These are phyloP conservation scores for Ustilago nuda DNA, from an alignment of 1,284 basidiomycete genomes.

Conservation along the genomic window DNA sequence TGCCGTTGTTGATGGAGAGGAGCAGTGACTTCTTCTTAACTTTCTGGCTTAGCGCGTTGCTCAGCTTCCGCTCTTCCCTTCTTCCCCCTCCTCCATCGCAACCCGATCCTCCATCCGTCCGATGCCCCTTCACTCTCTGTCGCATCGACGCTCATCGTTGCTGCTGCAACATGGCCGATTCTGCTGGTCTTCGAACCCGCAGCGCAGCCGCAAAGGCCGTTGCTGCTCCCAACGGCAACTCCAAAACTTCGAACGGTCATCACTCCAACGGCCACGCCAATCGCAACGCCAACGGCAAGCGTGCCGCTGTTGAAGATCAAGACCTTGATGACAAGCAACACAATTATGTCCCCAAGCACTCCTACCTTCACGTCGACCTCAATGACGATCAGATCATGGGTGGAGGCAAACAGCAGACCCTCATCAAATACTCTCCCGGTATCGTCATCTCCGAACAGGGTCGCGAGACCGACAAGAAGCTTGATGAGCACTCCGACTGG, in stretches of 20 bases:
- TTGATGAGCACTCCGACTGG: constrained; percentile 68
- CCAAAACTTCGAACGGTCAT: constrained; percentile 16
- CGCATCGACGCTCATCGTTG: not conserved
- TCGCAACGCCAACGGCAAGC: constrained; percentile 17
- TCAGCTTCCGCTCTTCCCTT: not conserved
- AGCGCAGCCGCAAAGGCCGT: constrained; percentile 40
- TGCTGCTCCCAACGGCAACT: constrained; percentile 35
- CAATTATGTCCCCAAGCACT: constrained; percentile 54
- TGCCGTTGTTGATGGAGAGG: not conserved
- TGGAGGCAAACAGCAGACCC: constrained; percentile 60
- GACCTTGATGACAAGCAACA: constrained; percentile 37
- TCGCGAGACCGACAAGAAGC: constrained; percentile 63
- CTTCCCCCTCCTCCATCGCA: not conserved
- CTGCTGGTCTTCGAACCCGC: constrained; percentile 48
- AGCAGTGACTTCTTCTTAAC: not conserved
- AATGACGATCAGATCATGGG: constrained; percentile 67
- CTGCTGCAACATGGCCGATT: constrained; percentile 38
- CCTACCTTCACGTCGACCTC: constrained; percentile 61
- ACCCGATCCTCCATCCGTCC: not conserved
- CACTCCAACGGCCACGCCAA: constrained; percentile 8
- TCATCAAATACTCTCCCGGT: constrained; percentile 63
- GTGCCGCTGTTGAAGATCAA: constrained; percentile 34
- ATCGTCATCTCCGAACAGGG: constrained; percentile 68
- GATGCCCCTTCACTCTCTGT: not conserved
- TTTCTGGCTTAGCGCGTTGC: not conserved